Percentiles rank a stretch among this genome's conserved stretches.
phyloP scores from a whole-genome alignment of 2,329 filamentous ascomycete species.

The Phialemoniopsis sp. region DNA sequence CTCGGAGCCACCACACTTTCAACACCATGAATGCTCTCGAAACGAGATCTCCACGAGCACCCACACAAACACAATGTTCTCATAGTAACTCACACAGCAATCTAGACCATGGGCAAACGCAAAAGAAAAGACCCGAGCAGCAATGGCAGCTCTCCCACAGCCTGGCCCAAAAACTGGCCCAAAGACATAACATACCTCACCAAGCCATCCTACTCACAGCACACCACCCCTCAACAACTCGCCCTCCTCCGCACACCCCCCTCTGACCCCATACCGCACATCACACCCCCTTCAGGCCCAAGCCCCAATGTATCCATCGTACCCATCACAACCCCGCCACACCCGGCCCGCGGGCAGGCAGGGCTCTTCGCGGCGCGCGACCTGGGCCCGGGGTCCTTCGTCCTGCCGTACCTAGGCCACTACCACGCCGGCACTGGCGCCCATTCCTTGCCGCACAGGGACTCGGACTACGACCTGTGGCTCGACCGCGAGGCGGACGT shows the following conservation, averaged over 20 bases:
- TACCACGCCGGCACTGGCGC: conserved; percentile 47
- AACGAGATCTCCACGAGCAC: too few species aligned
- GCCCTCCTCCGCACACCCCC: conserved; percentile 25
- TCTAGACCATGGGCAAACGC: too few species aligned
- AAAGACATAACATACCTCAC: conserved; percentile 46
- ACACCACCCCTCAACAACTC: conserved; percentile 37
- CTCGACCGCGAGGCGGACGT: conserved; percentile 52
- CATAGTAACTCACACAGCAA: too few species aligned
- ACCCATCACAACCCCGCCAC: conserved; percentile 41
- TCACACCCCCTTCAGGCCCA: conserved; percentile 29
- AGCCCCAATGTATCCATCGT: conserved; percentile 49
- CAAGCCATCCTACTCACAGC: conserved; percentile 40
- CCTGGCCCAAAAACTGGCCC: conserved; percentile 63
- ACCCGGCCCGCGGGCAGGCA: conserved; percentile 54
- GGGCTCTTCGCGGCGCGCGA: conserved; percentile 56
- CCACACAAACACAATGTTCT: too few species aligned
- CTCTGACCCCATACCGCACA: conserved; percentile 8
- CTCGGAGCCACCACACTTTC: too few species aligned
- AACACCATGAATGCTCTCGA: too few species aligned
- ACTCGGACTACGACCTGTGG: conserved; percentile 64
- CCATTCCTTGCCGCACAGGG: too few species aligned
- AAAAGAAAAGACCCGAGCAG: too few species aligned
- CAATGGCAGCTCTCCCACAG: too few species aligned
- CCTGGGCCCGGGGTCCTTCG: conserved; percentile 49
- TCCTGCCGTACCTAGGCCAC: conserved; percentile 59